Percentiles rank a stretch among this genome's conserved stretches.
Evolutionary conservation across 1,284 basidiomycete species (phyloP).

Genomic region (Irpex rosettiformis): DNA sequence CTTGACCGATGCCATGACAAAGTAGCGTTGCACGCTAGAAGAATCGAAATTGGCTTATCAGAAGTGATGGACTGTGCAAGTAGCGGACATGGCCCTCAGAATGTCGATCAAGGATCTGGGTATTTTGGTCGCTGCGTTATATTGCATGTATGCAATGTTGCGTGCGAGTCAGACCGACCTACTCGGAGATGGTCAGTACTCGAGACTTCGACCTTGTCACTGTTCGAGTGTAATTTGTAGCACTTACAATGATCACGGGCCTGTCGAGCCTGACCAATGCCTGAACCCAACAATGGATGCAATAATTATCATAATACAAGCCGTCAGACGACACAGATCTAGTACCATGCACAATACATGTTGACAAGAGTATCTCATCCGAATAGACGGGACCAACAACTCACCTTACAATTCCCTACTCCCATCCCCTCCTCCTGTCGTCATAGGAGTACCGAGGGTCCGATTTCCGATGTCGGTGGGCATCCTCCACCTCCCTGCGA

Average conservation of each 20-base stretch:
- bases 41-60: neutral
- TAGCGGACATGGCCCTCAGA: neutral
- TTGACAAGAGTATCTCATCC: neutral
- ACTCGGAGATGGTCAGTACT: neutral
- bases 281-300: neutral
- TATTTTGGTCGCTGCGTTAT: neutral
- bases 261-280: neutral
- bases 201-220: neutral
- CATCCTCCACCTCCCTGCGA: conserved; percentile 64
- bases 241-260: neutral
- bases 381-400: neutral
- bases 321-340: neutral
- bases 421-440: neutral
- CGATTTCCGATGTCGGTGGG: conserved; percentile 38
- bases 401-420: neutral
- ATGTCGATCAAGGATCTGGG: neutral
- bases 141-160: neutral
- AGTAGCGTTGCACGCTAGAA: neutral
- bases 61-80: neutral
- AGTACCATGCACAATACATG: neutral
- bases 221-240: neutral
- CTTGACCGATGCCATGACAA: neutral
- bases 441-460: neutral
- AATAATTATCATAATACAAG: neutral
- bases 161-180: neutral